Evolutionary conservation across 768 basidiomycete species (phyloP), one percentile per base, ranked within the genome.

Genomic region (Pleurotus cornucopiae): DNA sequence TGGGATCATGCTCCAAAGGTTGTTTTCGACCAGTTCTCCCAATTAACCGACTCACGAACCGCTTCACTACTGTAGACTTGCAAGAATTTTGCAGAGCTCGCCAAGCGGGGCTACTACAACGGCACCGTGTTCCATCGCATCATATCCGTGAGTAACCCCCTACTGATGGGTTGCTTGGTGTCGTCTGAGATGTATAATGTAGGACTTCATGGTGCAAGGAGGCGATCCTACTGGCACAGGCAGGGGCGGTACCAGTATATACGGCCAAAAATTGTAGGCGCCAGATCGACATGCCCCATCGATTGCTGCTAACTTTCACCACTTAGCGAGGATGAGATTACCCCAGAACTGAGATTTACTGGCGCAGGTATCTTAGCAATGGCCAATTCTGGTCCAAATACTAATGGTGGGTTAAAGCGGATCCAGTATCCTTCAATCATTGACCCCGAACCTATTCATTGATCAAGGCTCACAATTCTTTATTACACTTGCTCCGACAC

Each of bases 121-220:
- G 85, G 85, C 18, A 82, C 91, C 3, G 66, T 91, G 47, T 98
- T 97, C 67, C 96, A 98, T 73, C 86, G 96, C 37, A 88, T 98
- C 62, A 88, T 98, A 47, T 76, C 89, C 40, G 94, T 94, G 60
- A 47, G 84, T 66, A 44, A 47, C 45, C 23, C 16, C 6, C 47
- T 25, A 52, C 23, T 16, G 7, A 38, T 25, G 11, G 20, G 18
- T 57, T 5, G 11, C 37, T 4, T 34, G 11, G 7, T 9, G 11
- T 34, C 30, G 30, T 34, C 30, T 9, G 11, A 34, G 30, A 11
- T 34, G 30, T 34, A 34, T 34, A 47, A 34, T 44, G 18, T 64
- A 95, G 88, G 94, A 95, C 67, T 98, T 98, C 66, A 98, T 98
- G 96, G 86, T 97, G 13, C 96, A 99, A 74, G 86, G 83, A 25